Base-by-base conservation (phyloP, 2,329 filamentous ascomycete species). In the Westerdykella sp. region DNA sequence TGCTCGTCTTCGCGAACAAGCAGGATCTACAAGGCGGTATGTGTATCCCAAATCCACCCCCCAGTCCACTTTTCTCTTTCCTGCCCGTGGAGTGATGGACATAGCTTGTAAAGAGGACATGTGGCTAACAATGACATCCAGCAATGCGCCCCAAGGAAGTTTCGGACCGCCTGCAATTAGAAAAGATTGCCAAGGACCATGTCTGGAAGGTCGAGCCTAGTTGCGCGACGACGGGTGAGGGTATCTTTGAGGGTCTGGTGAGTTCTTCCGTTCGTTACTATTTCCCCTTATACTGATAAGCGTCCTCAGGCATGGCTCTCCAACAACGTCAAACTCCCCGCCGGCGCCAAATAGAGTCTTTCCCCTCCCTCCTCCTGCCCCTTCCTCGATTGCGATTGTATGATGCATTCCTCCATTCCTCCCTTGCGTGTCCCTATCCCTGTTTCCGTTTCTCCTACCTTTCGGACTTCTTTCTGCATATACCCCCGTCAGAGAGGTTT, bases 1-100 rank as follows among this genome's bases (percentile, higher is more conserved):
- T 98, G 61, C 77, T 98, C 65, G 91, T 98, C 65, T 98, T 98
- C 67, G 93, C 93, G 74, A 98, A 98, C 84, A 98, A 98, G 81
- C 93, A 98, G 80, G 93, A 98, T 90, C 77, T 97, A 73, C 85
- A 85, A 39, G 71, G 70, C 55, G 62, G 93, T 96, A 78, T 71
- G 89, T 79, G 39, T 38, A 30, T 32, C 14, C 12, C 30, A 31
- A 13, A 7, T 14, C 37, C 13, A 3, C 32, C 14, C 30, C 30
- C 7, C 30, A 12, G 13, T 9, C 12, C 21, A 37, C 12, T 21
- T 21, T 21, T 21, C 4, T 21, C 6, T 21, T 21, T 21, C 18
- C 18, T n/a, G n/a, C 18, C 18, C 18, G 25, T 12, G 10, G 23
- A 28, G 7, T 3, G 25, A 28, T 5, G 10, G 23, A 10, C 10